Evolutionary conservation across 768 basidiomycete genomes (phyloP), one percentile per base, ranked within the genome.

Genomic region (Hortiboletus flavorubellus): DNA sequence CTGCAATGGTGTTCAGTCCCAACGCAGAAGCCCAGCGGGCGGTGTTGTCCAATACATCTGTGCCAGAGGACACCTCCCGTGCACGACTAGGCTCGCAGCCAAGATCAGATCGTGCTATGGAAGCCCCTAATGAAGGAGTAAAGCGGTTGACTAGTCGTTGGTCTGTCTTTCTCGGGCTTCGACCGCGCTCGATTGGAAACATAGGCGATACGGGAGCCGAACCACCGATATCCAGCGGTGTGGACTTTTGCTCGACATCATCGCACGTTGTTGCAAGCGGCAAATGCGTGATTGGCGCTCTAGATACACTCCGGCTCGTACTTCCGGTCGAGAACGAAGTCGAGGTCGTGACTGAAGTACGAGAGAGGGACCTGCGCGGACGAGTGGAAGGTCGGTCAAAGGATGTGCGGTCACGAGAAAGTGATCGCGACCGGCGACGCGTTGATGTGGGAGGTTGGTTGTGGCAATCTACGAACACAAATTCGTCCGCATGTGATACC

Each of bases 311-410:
- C 35, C 78, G 73, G 40, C 76, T 74, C 12, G 66, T 61, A 33
- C 74, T 74, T 40, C 75, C 67, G 7, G 70, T 67, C 9, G 76
- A 75, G 5, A 71, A 66, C 8, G 77, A 74, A 43, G 72, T 74
- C 15, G 73, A 75, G 33, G 71, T 71, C 2, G 72, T 66, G 15
- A 73, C 67, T 10, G 81, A 80, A 2, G 76, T 73, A n/a, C 80
- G 72, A 12, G 81, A 84, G 31, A 77, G 65, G 5, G 83, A 82
- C 31, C 81, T 75, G 52, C 75, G 68, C 2, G 70, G 68, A 40
- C 66, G 71, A 30, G 68, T 64, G 62, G 71, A 55, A 42, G 71
- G 31, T 29, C 35, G 46, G 41, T 57, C 58, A 40, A 56, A 51
- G 34, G 49, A 26, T 34, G 56, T 21, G 35, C 48, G 49, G 46